Evolutionary conservation across 2,329 filamentous ascomycete genomes (phyloP), one percentile per base, ranked within the genome.

Genomic region (Trichoderma sp.): DNA sequence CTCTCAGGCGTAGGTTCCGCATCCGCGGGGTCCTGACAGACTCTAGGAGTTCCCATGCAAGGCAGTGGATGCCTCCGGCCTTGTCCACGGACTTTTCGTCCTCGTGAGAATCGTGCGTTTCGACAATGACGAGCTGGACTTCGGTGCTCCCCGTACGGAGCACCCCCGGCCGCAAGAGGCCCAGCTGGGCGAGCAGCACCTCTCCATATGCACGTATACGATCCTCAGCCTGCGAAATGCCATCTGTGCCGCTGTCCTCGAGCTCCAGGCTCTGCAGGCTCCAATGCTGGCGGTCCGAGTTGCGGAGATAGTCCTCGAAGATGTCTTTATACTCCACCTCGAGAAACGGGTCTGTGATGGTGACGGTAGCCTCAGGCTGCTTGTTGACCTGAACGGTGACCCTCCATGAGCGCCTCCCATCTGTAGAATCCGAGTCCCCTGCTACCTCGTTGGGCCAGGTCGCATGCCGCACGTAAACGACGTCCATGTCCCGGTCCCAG

Each of bases 1-100:
- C 70, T n/a, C 71, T 71, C 45, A 75, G 60, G 9, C 68, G 70
- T 56, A 74, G 35, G 6, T 73, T 69, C 22, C 72, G 72, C 39
- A 70, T 60, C 25, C 53, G 65, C 13, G 69, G 61, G 13, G 70
- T 32, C 17, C 68, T 58, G 5, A 73, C 35, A 15, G 70, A 68
- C 61, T 77, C 73, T 22, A 76, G 70, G 29, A 76, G 72, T 59
- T 75, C 74, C 74, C 73, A 75, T 0, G 73, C 74, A 5, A 76
- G 72, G 52, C 73, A 74, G 61, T 75, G 73, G 34, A 76, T 72
- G 32, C 72, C 67, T 42, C 70, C 60, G 25, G 54, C 42, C 7
- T 27, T 50, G 19, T 53, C 12, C 0, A 32, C 52, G 9, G 58
- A 39, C 19, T 32, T 56, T 63, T 70, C 64, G 54, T 42, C 50